Evolutionary conservation across 75 land plant genomes (phyloP).

Genomic region (Larix kaempferi): DNA sequence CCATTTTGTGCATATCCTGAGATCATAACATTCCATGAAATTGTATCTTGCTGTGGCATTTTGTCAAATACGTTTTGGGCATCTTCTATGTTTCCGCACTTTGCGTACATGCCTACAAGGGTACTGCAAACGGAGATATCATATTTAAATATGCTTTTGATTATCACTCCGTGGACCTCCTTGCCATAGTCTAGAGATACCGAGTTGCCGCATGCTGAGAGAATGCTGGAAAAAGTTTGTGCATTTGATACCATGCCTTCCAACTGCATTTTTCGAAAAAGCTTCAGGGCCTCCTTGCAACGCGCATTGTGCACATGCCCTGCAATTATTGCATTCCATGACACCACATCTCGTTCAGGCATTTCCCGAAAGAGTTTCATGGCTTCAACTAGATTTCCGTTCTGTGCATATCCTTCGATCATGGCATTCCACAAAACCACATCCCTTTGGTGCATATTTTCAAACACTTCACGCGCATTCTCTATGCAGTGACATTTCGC

Average conservation of each 20-base stretch:
- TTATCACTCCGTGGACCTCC: too few relatives aligned
- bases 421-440: constrained; percentile 32
- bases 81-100: background rate
- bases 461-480: constrained; percentile 13
- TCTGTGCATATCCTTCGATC: constrained; percentile 23
- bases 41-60: background rate
- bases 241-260: too few relatives aligned
- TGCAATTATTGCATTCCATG: background rate
- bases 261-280: too few relatives aligned
- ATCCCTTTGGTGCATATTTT: constrained; percentile 16
- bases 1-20: constrained; percentile 21
- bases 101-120: background rate
- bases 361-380: constrained; percentile 14
- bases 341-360: constrained; percentile 5
- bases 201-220: too few relatives aligned
- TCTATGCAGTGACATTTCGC: constrained; percentile 22
- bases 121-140: too few relatives aligned
- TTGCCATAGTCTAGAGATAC: too few relatives aligned
- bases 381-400: constrained; percentile 19
- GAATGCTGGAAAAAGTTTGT: too few relatives aligned
- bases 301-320: too few relatives aligned
- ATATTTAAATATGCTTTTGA: too few relatives aligned
- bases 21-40: constrained; percentile 21
- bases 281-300: too few relatives aligned
- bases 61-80: background rate